Percentiles rank a stretch among this genome's conserved stretches.
These are phyloP conservation scores for Pyrenochaeta sp. DNA, from an alignment of 2,329 filamentous ascomycete genomes.

Conservation along the genomic window DNA sequence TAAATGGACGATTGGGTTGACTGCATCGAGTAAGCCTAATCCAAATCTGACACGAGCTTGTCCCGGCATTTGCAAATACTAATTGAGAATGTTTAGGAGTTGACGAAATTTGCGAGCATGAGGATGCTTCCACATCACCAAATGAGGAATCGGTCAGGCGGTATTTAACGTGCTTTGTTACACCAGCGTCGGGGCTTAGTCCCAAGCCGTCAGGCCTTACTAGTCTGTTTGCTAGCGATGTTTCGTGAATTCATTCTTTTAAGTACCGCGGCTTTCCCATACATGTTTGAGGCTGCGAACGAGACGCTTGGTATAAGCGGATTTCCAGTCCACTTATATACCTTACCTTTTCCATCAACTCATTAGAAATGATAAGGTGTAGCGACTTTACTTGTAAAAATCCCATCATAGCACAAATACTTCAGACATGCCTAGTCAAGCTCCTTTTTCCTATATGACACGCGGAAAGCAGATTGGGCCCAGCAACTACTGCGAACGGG, in stretches of 20 bases:
- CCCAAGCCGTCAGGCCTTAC: background rate
- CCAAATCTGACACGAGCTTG: background rate
- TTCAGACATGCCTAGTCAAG: background rate
- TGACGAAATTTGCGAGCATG: constrained; percentile 1
- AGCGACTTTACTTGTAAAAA: background rate
- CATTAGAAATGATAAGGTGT: background rate
- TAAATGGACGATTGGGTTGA: constrained; percentile 1
- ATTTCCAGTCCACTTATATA: no score
- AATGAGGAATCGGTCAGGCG: background rate
- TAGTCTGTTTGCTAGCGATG: background rate
- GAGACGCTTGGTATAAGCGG: no score
- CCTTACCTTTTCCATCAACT: background rate
- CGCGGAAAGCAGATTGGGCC: background rate
- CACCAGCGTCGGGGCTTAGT: background rate
- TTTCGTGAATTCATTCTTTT: no score
- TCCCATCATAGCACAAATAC: background rate
- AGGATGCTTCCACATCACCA: background rate
- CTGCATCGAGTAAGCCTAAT: background rate
- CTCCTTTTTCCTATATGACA: background rate
- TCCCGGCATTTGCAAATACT: background rate
- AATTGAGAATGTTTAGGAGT: background rate
- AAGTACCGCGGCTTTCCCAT: no score
- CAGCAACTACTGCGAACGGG: no score
- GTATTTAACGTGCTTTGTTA: constrained; percentile 1
- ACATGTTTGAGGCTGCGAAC: no score